phyloP scores from a whole-genome alignment of 768 basidiomycete genomes.

The Russula earlei region DNA sequence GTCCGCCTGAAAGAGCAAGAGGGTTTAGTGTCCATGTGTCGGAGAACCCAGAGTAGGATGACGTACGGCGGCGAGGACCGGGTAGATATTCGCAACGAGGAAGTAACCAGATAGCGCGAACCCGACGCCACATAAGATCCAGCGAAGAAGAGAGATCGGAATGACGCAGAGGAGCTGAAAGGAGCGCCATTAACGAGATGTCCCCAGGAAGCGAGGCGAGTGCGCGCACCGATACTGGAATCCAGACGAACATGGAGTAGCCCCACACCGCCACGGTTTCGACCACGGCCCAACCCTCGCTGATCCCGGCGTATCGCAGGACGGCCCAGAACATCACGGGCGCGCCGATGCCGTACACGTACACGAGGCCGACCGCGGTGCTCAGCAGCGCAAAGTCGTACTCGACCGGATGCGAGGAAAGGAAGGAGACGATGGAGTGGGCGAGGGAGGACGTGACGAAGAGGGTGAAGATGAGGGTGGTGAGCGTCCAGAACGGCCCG shows the following conservation, averaged over 20 bases:
- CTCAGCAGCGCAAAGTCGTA: slow-evolving; percentile 85
- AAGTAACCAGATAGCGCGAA: slow-evolving; percentile 83
- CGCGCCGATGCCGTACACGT: slow-evolving; percentile 75
- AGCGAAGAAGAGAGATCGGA: slow-evolving; percentile 73
- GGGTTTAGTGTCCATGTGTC: not conserved
- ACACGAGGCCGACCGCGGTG: slow-evolving; percentile 75
- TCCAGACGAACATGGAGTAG: slow-evolving; percentile 79
- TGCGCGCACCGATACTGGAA: slow-evolving; percentile 65
- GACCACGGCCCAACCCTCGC: slow-evolving; percentile 73
- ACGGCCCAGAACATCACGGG: slow-evolving; percentile 80
- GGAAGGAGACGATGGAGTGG: slow-evolving; percentile 78
- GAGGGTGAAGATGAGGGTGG: slow-evolving; percentile 86
- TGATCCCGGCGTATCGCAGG: slow-evolving; percentile 77
- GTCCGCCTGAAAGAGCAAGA: slow-evolving; percentile 55
- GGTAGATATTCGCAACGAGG: slow-evolving; percentile 78
- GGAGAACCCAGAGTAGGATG: not conserved
- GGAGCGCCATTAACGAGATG: not conserved
- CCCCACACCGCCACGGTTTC: slow-evolving; percentile 80
- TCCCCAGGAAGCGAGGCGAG: not conserved
- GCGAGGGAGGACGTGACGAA: slow-evolving; percentile 92
- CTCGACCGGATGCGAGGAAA: slow-evolving; percentile 57
- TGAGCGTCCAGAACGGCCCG: slow-evolving; percentile 97
- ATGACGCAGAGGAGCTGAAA: slow-evolving; percentile 74
- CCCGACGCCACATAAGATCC: slow-evolving; percentile 65
- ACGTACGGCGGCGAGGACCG: slow-evolving; percentile 75